Base-by-base conservation (phyloP, 352 stramenopile species). In the Aphanomyces cochlioides region DNA sequence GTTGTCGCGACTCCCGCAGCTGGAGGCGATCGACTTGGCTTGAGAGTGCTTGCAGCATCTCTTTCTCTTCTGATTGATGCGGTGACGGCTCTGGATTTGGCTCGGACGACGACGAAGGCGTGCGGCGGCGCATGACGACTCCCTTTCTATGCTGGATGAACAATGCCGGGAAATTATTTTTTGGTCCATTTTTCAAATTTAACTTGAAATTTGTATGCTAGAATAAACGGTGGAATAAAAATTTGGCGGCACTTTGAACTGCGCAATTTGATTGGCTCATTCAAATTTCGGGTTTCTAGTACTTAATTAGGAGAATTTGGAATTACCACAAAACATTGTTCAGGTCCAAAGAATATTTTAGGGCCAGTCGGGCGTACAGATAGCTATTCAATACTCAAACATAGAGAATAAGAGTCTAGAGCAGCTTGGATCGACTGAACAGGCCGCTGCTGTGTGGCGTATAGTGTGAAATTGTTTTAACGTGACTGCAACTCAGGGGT, bases 1-100 rank as follows among this genome's bases (percentile, higher is more conserved):
- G 10, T 19, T 67, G 59, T 7, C 41, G 41, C 43, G 43, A 17
- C 15, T 67, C 59, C 39, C 59, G 59, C 43, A 57, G 59, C 17
- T 50, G 59, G 41, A 67, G 59, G 41, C 41, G 39, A 17, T 56
- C 39, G 13, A 67, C 39, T 40, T 67, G 59, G 15, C 56, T 67
- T 8, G 59, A 61, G 12, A 61, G 43, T 41, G 54, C 54, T 61
- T 61, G 28, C 54, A 61, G 7, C 15, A 61, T 37, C 6, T 37
- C 43, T 37, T 61, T 61, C 54, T 61, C 28, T 19, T 61, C 54
- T n/a, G 17, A 12, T 17, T 37, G 15, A 61, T 61, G 54, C 28
- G 19, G 28, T 50, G 54, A 28, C n/a, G 54, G 54, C 34, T 61
- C 54, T 7, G 54, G 54, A 37, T 37, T 61, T 10, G 54, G 54